phyloP scores from a whole-genome alignment of 805 yeast species.

The Nakazawaea holstii region DNA sequence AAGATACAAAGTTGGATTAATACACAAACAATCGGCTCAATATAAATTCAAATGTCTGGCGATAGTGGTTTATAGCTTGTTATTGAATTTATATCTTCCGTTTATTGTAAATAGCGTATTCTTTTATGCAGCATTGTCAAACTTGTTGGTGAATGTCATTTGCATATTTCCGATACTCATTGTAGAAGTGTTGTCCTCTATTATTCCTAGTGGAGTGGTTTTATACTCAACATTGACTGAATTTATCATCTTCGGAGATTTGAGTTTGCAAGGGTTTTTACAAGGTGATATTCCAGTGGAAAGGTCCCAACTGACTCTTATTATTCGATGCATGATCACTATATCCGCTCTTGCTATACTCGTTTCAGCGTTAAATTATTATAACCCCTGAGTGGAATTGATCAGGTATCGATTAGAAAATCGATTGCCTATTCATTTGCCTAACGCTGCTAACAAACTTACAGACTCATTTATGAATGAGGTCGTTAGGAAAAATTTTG shows the following conservation, averaged over 20 bases:
- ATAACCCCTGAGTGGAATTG: constrained; percentile 13
- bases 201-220: not conserved
- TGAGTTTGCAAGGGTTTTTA: not conserved
- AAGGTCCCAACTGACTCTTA: not conserved
- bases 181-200: not conserved
- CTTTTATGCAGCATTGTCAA: not conserved
- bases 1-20: not conserved
- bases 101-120: not conserved
- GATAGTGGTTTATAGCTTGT: not conserved
- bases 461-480: constrained; percentile 91
- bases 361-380: not conserved
- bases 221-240: not conserved
- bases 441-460: constrained; percentile 68
- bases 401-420: constrained; percentile 10
- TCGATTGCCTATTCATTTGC: constrained; percentile 15
- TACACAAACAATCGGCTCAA: not conserved
- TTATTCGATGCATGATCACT: not conserved
- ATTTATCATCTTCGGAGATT: not conserved
- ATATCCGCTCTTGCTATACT: not conserved
- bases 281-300: not conserved
- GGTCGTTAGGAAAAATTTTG: constrained; percentile 66
- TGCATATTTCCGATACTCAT: not conserved
- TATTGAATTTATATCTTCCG: not conserved
- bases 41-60: not conserved
- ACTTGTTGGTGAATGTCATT: not conserved